phyloP scores from a whole-genome alignment of 164 flowering plant species.

The Stephania cephalantha region DNA sequence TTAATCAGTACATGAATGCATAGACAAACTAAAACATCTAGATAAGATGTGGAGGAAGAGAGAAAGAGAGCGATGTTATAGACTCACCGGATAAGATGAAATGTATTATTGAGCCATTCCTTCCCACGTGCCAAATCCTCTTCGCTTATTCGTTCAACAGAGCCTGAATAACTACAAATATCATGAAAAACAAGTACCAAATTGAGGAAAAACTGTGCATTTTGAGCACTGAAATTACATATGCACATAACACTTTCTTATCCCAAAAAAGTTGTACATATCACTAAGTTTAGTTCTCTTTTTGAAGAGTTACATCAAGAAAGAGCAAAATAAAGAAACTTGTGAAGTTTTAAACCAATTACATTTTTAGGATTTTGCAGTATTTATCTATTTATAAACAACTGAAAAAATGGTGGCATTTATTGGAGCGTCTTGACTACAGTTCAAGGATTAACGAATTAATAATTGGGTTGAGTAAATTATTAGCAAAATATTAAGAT shows the following conservation, averaged over 20 bases:
- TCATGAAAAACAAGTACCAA: background rate
- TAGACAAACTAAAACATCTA: background rate
- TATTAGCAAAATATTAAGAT: no score
- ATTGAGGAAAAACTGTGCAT: background rate
- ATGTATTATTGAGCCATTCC: conserved; percentile 74
- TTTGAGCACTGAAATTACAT: background rate
- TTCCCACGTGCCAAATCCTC: conserved; percentile 84
- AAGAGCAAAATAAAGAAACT: background rate
- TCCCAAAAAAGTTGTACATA: background rate
- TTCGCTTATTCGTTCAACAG: conserved; percentile 53
- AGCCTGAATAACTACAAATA: conserved; percentile 53
- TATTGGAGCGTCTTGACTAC: no score
- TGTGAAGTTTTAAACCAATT: background rate
- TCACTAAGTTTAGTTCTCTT: background rate
- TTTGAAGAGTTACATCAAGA: background rate
- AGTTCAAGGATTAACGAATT: no score
- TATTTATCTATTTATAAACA: background rate
- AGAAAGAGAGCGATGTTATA: background rate
- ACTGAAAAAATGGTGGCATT: background rate
- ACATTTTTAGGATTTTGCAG: background rate
- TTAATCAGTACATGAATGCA: background rate
- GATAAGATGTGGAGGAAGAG: background rate
- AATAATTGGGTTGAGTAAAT: no score
- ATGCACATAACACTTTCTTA: background rate
- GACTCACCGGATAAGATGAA: conserved; percentile 79